These are phyloP conservation scores for Aspergillus proliferans DNA, from an alignment of 2,329 filamentous ascomycete genomes.

Conservation along the genomic window DNA sequence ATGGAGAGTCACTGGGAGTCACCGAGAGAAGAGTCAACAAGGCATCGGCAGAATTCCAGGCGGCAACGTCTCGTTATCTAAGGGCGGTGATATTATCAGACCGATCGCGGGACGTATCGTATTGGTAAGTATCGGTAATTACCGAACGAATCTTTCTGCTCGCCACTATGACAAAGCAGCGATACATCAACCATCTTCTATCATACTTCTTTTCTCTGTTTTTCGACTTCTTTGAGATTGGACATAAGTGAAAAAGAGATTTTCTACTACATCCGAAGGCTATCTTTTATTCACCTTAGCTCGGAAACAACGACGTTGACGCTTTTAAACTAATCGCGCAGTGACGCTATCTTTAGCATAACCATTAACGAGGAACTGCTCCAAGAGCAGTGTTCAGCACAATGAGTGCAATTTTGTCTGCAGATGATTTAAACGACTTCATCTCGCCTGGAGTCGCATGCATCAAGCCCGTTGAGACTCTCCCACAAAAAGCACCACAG, in stretches of 20 bases:
- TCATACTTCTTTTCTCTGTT: neutral
- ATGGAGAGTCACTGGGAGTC: too few relatives aligned
- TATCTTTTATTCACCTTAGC: neutral
- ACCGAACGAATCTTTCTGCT: slow-evolving; percentile 3
- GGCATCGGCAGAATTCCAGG: neutral
- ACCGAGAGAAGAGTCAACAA: neutral
- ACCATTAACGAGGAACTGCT: slow-evolving; percentile 7
- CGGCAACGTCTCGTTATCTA: neutral
- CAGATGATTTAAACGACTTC: slow-evolving; percentile 97
- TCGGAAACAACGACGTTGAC: neutral
- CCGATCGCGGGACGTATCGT: slow-evolving; percentile 14
- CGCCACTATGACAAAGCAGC: slow-evolving; percentile 16
- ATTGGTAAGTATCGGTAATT: neutral
- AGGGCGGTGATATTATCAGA: slow-evolving; percentile 25
- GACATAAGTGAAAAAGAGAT: neutral
- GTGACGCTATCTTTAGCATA: slow-evolving; percentile 5
- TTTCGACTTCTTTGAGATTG: neutral
- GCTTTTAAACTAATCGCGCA: neutral
- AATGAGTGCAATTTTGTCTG: slow-evolving; percentile 97
- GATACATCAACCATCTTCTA: neutral
- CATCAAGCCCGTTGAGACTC: slow-evolving; percentile 93
- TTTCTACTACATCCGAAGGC: neutral
- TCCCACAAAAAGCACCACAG: slow-evolving; percentile 58
- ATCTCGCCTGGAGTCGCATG: slow-evolving; percentile 96
- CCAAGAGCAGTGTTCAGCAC: slow-evolving; percentile 21